Base-by-base conservation (phyloP, 495 filamentous ascomycete species). In the Hyaloscypha variabilis region DNA sequence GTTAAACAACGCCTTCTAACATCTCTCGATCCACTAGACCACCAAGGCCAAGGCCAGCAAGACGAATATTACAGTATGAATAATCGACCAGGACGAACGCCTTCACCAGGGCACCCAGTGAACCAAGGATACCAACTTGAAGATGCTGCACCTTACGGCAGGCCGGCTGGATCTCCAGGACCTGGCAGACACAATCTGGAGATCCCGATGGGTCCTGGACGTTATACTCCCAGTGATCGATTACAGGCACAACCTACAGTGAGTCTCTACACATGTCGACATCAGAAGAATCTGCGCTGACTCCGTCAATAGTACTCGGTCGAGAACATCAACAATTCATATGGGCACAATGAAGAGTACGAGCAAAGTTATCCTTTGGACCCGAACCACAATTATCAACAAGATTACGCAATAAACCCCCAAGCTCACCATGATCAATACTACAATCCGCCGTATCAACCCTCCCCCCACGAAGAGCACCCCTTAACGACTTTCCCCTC, bases 381-480 rank as follows among this genome's bases (percentile, higher is more conserved):
- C 42, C 78, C 76, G 24, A 69, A 69, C 24, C 78, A 72, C 70
- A 77, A 71, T 63, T 88, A 84, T 73, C 75, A 71, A 50, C 76
- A 83, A 63, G 90, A 92, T 28, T 96, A 94, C 74, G 78, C 87
- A 6, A 75, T 97, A 39, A 87, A 91, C 63, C 93, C 94, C 14
- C 86, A 93, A 74, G 88, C 86, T 46, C 92, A 96, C 69, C 91
- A 94, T 70, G 91, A 97, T 75, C 85, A 88, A 51, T 96, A 97
- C 77, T 95, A 90, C 72, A 90, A 87, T 60, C 88, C 87, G 71
- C 90, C 91, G 5, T 95, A 97, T 75, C 81, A 92, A 65, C 90
- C 91, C 4, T 82, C 85, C 14, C 75, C 81, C 0, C 80, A 85
- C 46, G 87, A 89, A 21, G 79, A 80, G 11, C 63, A 68, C 25